Conservation (phyloP, 345 rosid genomes). For the Eucalyptus regnans region DNA sequence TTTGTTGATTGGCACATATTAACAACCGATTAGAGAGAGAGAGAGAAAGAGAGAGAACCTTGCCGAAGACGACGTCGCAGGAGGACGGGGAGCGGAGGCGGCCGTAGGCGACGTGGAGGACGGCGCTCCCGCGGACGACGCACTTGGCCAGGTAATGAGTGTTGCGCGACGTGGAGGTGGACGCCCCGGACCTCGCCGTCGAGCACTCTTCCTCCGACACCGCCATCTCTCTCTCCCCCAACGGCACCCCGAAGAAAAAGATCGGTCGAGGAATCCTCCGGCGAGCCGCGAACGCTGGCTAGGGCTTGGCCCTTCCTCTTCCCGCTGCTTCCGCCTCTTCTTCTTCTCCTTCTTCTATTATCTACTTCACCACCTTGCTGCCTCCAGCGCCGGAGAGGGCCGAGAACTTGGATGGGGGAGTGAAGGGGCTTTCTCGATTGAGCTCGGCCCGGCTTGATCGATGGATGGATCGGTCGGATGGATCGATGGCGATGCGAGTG, state of each 20-base stretch:
- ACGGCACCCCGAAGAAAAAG: background rate
- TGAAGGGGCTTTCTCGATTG: background rate
- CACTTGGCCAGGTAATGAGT: conserved; percentile 83
- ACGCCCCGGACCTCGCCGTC: conserved; percentile 51
- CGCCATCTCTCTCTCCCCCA: conserved; percentile 34
- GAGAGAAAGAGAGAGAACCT: conserved; percentile 19
- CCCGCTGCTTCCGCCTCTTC: background rate
- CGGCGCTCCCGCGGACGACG: conserved; percentile 73
- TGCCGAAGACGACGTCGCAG: conserved; percentile 79
- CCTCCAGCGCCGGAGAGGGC: background rate
- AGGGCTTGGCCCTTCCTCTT: background rate
- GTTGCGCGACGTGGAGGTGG: conserved; percentile 34
- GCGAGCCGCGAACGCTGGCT: background rate
- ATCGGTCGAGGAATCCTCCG: background rate
- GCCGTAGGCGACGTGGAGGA: conserved; percentile 77
- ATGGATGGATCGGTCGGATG: background rate
- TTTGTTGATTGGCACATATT: background rate
- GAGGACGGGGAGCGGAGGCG: conserved; percentile 63
- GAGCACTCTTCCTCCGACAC: conserved; percentile 94
- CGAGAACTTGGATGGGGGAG: background rate
- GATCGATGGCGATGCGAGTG: background rate
- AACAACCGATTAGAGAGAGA: background rate
- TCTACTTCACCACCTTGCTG: background rate
- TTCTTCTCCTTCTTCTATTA: background rate
- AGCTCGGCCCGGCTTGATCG: background rate